phyloP scores from a whole-genome alignment of 176 grass and related monocot genomes.

The Juncus effusus region DNA sequence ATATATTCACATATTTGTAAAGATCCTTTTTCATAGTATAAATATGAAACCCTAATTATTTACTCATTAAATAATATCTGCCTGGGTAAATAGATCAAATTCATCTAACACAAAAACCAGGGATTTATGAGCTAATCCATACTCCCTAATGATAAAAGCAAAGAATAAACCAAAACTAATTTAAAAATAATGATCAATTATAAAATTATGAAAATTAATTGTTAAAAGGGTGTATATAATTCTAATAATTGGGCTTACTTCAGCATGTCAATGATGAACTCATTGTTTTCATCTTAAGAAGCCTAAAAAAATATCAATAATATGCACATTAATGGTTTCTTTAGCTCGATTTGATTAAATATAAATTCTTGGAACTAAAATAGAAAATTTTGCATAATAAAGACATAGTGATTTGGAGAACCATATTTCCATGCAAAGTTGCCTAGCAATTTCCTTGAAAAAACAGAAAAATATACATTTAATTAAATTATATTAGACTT shows the following conservation, averaged over 20 bases:
- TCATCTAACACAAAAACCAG: conserved; percentile 77
- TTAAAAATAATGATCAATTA: background rate
- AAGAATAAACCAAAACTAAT: conserved; percentile 12
- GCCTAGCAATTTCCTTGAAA: conserved; percentile 93
- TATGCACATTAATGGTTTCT: conserved; percentile 12
- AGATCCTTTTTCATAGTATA: background rate
- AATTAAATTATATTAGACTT: conserved; percentile 8
- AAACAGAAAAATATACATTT: conserved; percentile 10
- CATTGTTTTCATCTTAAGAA: conserved; percentile 89
- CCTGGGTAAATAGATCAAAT: conserved; percentile 96
- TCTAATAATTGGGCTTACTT: conserved; percentile 38
- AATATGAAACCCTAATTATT: conserved; percentile 16
- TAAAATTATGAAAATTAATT: conserved; percentile 11
- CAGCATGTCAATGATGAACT: conserved; percentile 89
- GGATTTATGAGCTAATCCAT: conserved; percentile 82
- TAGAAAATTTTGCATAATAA: conserved; percentile 10
- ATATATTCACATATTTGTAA: conserved; percentile 2
- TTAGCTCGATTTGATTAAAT: background rate
- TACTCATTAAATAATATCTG: conserved; percentile 30
- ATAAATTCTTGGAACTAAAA: background rate
- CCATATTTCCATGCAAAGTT: conserved; percentile 80
- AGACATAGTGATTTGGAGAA: conserved; percentile 88
- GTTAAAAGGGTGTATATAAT: background rate
- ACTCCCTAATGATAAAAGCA: conserved; percentile 59
- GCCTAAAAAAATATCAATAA: conserved; percentile 44